Evolutionary conservation across 1,139 yeast genomes (phyloP).

Genomic region (Diutina mesorugosa): DNA sequence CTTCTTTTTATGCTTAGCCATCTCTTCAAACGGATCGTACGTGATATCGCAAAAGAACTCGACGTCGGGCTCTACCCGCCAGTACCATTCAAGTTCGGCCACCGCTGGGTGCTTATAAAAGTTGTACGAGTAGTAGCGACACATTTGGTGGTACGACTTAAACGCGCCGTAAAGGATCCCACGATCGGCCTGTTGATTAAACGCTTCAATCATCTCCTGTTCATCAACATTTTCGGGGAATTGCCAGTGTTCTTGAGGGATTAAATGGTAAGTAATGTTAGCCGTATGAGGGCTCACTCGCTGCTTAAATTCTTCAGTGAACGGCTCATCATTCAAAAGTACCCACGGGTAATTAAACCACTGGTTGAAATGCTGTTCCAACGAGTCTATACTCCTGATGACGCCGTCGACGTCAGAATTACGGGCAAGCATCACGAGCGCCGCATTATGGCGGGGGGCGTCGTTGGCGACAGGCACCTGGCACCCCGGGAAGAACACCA

Average conservation of each 20-base stretch:
- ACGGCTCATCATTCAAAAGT: slow-evolving; percentile 5
- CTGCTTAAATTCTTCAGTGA: slow-evolving; percentile 6
- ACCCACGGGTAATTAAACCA: slow-evolving; percentile 3
- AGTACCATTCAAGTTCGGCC: slow-evolving; percentile 67
- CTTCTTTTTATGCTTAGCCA: slow-evolving; percentile 55
- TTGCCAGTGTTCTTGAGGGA: slow-evolving; percentile 7
- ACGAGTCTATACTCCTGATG: neutral
- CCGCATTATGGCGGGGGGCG: slow-evolving; percentile 6
- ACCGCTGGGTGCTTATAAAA: slow-evolving; percentile 70
- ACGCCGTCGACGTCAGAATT: neutral
- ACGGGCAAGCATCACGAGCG: slow-evolving; percentile 7
- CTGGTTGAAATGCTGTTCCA: slow-evolving; percentile 1
- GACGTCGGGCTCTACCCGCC: slow-evolving; percentile 91
- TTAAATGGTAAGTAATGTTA: slow-evolving; percentile 7
- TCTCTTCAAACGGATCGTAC: slow-evolving; percentile 78
- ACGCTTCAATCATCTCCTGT: slow-evolving; percentile 32
- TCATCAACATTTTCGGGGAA: slow-evolving; percentile 12
- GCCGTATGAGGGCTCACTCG: slow-evolving; percentile 6
- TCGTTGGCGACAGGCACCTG: too few relatives aligned
- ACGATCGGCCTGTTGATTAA: slow-evolving; percentile 66
- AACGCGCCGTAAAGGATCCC: slow-evolving; percentile 71
- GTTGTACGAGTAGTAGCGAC: slow-evolving; percentile 64
- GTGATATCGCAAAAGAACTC: slow-evolving; percentile 82
- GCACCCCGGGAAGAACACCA: neutral
- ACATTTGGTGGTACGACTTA: slow-evolving; percentile 63